Evolutionary conservation across 2,329 filamentous ascomycete genomes (phyloP).

Genomic region (Dactylellina cionopaga): DNA sequence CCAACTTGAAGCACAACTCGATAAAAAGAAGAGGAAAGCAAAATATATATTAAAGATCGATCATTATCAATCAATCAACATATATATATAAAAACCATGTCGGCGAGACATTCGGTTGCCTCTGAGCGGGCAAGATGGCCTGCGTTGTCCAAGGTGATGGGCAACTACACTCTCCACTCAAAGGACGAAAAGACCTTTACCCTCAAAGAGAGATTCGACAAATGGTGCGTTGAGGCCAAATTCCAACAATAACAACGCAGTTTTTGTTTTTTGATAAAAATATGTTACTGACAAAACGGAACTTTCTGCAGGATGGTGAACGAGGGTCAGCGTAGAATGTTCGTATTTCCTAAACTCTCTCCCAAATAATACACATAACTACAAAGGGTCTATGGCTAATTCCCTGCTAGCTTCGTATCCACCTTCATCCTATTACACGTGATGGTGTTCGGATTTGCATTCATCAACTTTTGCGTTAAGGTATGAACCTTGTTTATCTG

Average conservation of each 20-base stretch:
- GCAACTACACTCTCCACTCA: conserved; percentile 82
- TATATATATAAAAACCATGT: no score
- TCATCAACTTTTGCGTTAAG: conserved; percentile 81
- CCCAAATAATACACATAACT: no score
- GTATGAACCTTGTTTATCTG: no score
- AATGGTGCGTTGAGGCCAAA: conserved; percentile 65
- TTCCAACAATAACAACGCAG: conserved; percentile 31
- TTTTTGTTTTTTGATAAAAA: no score
- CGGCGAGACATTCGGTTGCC: conserved; percentile 64
- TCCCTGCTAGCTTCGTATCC: conserved; percentile 73
- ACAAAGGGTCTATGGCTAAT: no score
- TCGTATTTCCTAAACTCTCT: conserved; percentile 60
- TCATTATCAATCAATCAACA: no score
- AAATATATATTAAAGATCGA: no score
- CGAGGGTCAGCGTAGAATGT: conserved; percentile 83
- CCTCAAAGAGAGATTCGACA: conserved; percentile 76
- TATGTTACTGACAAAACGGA: neutral
- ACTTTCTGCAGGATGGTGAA: conserved; percentile 78
- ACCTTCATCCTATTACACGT: conserved; percentile 77
- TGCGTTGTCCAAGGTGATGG: conserved; percentile 80
- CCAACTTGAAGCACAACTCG: no score
- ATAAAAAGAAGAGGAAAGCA: neutral
- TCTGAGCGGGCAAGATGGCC: conserved; percentile 83
- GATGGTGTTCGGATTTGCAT: conserved; percentile 81
- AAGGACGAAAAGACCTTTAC: conserved; percentile 73